Percentiles rank a stretch among this genome's conserved stretches.
Conservation (phyloP, 2,329 filamentous ascomycete genomes). For the Trichoderma breve region DNA sequence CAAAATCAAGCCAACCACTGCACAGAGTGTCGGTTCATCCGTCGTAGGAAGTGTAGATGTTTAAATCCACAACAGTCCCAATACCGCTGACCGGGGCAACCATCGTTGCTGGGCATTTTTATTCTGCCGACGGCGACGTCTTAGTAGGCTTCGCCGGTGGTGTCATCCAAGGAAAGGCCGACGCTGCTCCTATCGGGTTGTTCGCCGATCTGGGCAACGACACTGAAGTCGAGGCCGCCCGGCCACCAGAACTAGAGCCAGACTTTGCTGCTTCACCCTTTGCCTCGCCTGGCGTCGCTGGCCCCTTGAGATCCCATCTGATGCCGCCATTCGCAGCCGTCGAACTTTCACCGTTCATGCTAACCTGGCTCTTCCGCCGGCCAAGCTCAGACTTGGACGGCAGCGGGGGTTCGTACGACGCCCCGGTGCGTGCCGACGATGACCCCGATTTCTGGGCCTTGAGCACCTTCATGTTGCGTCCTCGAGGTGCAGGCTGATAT, state of each 20-base stretch:
- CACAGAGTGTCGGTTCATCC: not conserved
- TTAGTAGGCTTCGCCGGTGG: slow-evolving; percentile 39
- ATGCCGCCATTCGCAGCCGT: slow-evolving; percentile 29
- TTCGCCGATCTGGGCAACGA: slow-evolving; percentile 64
- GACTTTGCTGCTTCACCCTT: slow-evolving; percentile 9
- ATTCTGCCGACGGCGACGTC: slow-evolving; percentile 34
- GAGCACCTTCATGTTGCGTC: slow-evolving; percentile 84
- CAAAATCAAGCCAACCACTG: not conserved
- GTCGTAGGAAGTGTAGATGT: not conserved
- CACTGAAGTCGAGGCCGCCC: slow-evolving; percentile 33
- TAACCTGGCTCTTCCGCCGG: slow-evolving; percentile 54
- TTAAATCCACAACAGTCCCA: not conserved
- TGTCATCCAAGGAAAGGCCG: slow-evolving; percentile 92
- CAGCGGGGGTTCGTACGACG: slow-evolving; percentile 52
- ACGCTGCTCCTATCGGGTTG: slow-evolving; percentile 78
- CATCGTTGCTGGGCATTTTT: not conserved
- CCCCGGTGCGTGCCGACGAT: slow-evolving; percentile 48
- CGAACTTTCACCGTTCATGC: slow-evolving; percentile 29
- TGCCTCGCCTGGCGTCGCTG: not conserved
- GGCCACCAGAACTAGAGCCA: slow-evolving; percentile 22
- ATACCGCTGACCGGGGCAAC: not conserved
- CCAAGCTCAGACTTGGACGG: slow-evolving; percentile 47
- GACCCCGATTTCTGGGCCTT: slow-evolving; percentile 70
- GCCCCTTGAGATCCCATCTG: slow-evolving; percentile 56
- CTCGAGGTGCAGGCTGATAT: slow-evolving; percentile 66